Conservation (phyloP, 2,329 filamentous ascomycete species). For the Bertia moriformis region DNA sequence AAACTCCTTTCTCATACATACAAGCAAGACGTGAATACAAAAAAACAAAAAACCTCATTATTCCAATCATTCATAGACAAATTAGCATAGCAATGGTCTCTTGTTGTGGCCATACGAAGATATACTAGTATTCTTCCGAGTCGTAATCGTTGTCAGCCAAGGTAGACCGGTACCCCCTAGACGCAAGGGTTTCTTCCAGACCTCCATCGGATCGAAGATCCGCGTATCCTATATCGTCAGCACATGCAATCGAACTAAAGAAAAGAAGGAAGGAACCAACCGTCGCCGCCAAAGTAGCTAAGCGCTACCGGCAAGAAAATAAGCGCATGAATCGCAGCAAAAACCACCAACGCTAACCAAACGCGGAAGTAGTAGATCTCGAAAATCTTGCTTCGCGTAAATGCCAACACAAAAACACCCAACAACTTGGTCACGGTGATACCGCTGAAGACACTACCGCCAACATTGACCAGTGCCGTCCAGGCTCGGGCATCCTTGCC, state of each 20-base stretch:
- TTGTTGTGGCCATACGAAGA: too few relatives aligned
- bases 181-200: constrained; percentile 75
- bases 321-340: constrained; percentile 76
- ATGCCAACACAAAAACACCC: constrained; percentile 81
- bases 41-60: too few relatives aligned
- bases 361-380: constrained; percentile 98
- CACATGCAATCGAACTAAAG: background rate
- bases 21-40: too few relatives aligned
- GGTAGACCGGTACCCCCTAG: constrained; percentile 56
- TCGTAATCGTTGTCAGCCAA: constrained; percentile 68
- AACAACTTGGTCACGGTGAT: constrained; percentile 93
- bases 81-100: too few relatives aligned
- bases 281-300: constrained; percentile 70
- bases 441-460: constrained; percentile 83
- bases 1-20: too few relatives aligned
- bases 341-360: constrained; percentile 81
- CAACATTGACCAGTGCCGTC: constrained; percentile 88
- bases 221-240: constrained; percentile 35
- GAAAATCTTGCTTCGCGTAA: constrained; percentile 94
- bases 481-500: constrained; percentile 76
- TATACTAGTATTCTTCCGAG: constrained; percentile 46
- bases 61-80: too few relatives aligned
- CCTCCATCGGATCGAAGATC: constrained; percentile 80
- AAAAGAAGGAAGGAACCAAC: constrained; percentile 14
- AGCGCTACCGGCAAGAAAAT: constrained; percentile 83